phyloP scores from a whole-genome alignment of 1,139 yeast genomes.

The Magnusiomyces sp. region DNA sequence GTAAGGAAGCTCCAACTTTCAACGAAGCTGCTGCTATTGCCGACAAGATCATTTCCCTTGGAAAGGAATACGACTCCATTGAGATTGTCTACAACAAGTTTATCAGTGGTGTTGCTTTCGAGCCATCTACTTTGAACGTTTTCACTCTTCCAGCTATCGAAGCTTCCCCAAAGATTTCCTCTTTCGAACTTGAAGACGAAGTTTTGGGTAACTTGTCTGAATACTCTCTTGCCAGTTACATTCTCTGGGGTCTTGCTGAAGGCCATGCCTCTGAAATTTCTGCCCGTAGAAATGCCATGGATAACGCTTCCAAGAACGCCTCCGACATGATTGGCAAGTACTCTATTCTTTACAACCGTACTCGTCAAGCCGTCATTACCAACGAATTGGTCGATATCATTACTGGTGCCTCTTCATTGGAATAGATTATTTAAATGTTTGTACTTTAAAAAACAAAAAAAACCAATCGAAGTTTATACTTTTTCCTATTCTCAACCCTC shows the following conservation, averaged over 20 bases:
- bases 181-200: constrained; percentile 76
- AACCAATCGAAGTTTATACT: not conserved
- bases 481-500: not conserved
- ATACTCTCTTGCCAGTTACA: constrained; percentile 83
- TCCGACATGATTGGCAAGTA: constrained; percentile 96
- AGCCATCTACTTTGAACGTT: constrained; percentile 64
- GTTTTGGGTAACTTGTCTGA: constrained; percentile 50
- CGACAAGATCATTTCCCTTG: constrained; percentile 63
- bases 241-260: constrained; percentile 89
- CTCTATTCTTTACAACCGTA: constrained; percentile 97
- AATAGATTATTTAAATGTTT: constrained; percentile 38
- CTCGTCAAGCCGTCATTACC: constrained; percentile 99
- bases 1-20: constrained; percentile 95
- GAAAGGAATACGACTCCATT: constrained; percentile 55
- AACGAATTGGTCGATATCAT: constrained; percentile 98
- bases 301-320: constrained; percentile 98
- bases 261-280: constrained; percentile 98
- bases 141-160: constrained; percentile 67
- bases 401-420: constrained; percentile 99
- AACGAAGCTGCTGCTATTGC: constrained; percentile 82
- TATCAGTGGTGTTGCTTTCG: constrained; percentile 80
- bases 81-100: constrained; percentile 85
- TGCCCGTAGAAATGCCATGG: constrained; percentile 99
- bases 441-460: not conserved
- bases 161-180: constrained; percentile 77